phyloP scores from a whole-genome alignment of 202 grass and related monocot genomes.

The Setaria italica region DNA sequence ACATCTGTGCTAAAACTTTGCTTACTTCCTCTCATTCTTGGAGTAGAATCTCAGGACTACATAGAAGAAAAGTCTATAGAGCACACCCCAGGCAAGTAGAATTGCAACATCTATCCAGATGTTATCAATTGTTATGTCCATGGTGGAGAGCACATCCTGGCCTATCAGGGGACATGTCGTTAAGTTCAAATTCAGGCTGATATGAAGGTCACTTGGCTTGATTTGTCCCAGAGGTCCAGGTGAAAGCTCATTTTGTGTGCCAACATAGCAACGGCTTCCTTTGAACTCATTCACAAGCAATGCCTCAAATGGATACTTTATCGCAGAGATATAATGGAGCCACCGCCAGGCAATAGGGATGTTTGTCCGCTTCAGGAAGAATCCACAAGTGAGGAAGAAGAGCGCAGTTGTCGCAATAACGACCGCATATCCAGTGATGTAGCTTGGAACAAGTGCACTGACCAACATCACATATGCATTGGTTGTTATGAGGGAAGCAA shows the following conservation, averaged over 20 bases:
- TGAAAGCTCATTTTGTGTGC: slow-evolving; percentile 39
- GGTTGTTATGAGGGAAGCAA: slow-evolving; percentile 70
- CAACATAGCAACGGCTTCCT: slow-evolving; percentile 49
- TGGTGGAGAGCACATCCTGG: slow-evolving; percentile 61
- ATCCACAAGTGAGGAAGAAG: slow-evolving; percentile 81
- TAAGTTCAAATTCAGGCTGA: not conserved
- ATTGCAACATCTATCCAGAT: slow-evolving; percentile 72
- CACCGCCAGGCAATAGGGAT: slow-evolving; percentile 67
- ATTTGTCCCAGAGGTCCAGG: slow-evolving; percentile 62
- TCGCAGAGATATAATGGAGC: slow-evolving; percentile 72
- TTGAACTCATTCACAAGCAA: slow-evolving; percentile 76
- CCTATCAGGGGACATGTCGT: slow-evolving; percentile 53
- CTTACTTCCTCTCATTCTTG: slow-evolving; percentile 72
- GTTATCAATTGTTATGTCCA: slow-evolving; percentile 59
- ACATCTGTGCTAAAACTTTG: slow-evolving; percentile 7
- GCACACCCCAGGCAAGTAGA: slow-evolving; percentile 77
- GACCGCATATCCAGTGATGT: slow-evolving; percentile 72
- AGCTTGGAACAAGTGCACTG: slow-evolving; percentile 74
- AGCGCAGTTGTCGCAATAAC: slow-evolving; percentile 67
- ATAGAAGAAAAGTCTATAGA: slow-evolving; percentile 73
- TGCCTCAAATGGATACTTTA: slow-evolving; percentile 84
- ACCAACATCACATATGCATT: slow-evolving; percentile 80
- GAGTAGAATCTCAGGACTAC: slow-evolving; percentile 77
- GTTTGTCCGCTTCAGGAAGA: slow-evolving; percentile 60
- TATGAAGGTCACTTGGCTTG: slow-evolving; percentile 30